Base-by-base conservation (phyloP, 768 basidiomycete genomes). In the Lentinula detonsa region DNA sequence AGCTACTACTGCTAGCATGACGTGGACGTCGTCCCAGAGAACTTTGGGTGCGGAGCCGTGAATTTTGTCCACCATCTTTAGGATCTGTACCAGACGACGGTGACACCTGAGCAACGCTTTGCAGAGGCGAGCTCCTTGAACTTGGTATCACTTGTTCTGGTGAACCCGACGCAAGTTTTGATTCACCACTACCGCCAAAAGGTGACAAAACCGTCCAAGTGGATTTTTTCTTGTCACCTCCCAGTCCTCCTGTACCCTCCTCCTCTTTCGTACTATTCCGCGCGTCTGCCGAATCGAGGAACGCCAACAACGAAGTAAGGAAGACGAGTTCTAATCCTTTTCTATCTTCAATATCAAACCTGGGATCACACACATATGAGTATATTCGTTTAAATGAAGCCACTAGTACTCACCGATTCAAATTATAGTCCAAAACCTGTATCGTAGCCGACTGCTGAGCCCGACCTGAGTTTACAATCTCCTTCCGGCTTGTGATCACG, bases 271-370 rank as follows among this genome's bases (percentile, higher is more conserved):
- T 28, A 15, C 16, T 55, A 5, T 82, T 78, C 13, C 23, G 40
- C 10, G 71, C 69, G 54, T 91, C 85, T 62, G 85, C 86, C 34
- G 76, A 67, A 67, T 94, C 92, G 61, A 85, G 83, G 70, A 94
- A 91, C 1, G 90, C 89, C 63, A 93, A 72, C 2, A 94, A 76
- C 1, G 89, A 82, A 0, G 86, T 87, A 50, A 94, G 75, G 39
- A 93, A 81, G 55, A 90, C 83, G 40, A 94, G 88, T 70, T 94
- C 92, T 2, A 94, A 78, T 2, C 91, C 91, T 70, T 94, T 94
- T 39, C 90, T 81, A 67, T 94, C 91, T 13, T 88, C 78, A 56
- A 94, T 87, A 65, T 93, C 92, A 65, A 94, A 94, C 42, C 90
- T 92, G 58, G 6, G 43, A 13, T 58, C 15, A 52, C 50, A 45